Evolutionary conservation across 192 early-diverging fungal genomes (phyloP), one percentile per base, ranked within the genome.

Genomic region (Coemansia sp.): DNA sequence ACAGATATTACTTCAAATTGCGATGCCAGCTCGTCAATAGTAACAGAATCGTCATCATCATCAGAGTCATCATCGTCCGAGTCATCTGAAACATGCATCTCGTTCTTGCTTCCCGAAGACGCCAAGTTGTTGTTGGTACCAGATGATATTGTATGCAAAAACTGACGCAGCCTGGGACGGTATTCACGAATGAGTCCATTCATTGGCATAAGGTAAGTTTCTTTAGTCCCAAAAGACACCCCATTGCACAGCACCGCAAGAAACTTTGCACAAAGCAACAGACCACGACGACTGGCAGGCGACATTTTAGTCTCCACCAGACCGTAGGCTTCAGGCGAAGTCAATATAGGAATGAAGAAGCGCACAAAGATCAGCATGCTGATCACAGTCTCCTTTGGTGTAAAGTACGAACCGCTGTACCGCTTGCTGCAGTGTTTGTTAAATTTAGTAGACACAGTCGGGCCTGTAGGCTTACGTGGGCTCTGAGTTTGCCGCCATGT

Each of bases 161-260:
- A 98, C 19, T 74, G 80, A 19, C 87, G 89, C 21, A 98, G 89
- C 34, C 88, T 88, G 25, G 84, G 85, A 30, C 90, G 89, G 68
- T 98, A 96, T 28, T 87, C 76, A 21, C 87, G 82, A 65, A 98
- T 76, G 56, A 96, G 89, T 5, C 90, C 89, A 69, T 98, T 97
- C 55, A 96, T 83, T 0, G 88, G 85, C 53, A 84, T 85, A 89
- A 98, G 94, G 74, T 89, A 98, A 1, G 86, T 80, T 81, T 97
- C 96, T 71, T 98, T 98, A 32, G 85, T 73, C 30, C 94, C 94
- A 77, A 98, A 98, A 6, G 94, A 84, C 22, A 96, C 89, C 60
- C 95, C 91, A 54, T 98, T 98, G 49, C 94, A 94, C 22, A 98
- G 69, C 58, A 96, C 95, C 38, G 95, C 94, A 58, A 98, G 92